Evolutionary conservation across 208 protist genomes (phyloP), one percentile per base, ranked within the genome.

Genomic region (Leishmania guyanensis): DNA sequence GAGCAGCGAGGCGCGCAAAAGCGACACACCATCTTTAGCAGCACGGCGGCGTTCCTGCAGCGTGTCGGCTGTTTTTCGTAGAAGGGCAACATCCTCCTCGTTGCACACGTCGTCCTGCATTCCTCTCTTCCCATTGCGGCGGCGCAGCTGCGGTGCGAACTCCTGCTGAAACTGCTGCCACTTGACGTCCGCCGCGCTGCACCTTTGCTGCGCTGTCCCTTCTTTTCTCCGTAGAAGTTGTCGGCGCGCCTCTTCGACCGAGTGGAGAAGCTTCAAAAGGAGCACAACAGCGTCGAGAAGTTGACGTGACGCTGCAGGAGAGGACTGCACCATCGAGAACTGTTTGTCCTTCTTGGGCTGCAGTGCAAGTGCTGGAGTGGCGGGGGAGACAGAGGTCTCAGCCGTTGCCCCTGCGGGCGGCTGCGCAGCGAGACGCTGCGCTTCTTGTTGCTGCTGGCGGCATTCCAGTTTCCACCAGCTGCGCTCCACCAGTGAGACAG

Each of bases 401-500:
- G n/a, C 33, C n/a, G 72, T 17, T 56, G n/a, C 14, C 17, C 3
- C 70, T 14, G 56, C 1, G 3, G 36, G 36, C 48, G 74, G 2
- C 20, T 75, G 76, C 75, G 48, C 53, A 4, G 46, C 64, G 36
- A 50, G 20, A 51, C 48, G 58, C 56, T 66, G 75, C 56, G 50
- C 62, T 36, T 33, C n/a, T 22, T 65, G 62, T 65, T 80, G 46
- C 1, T 76, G 39, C 60, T 85, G 58, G 58, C 72, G 78, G 73
- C 77, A 75, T 29, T 84, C 80, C 39, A 87, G 43, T 22, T 75
- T 71, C 58, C 81, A 46, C 72, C 94, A 78, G 76, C 86, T 92
- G 26, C 93, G 87, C 76, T 96, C 93, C 58, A 96, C 66, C 73
- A 95, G 89, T 3, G 93, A 96, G 50, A 96, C 76, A 9, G 86